A percentile compares a stretch with the other conserved stretches of the same genome.
Evolutionary conservation across 169 alveolate species (phyloP).

Genomic region (Plasmodium knowlesi): DNA sequence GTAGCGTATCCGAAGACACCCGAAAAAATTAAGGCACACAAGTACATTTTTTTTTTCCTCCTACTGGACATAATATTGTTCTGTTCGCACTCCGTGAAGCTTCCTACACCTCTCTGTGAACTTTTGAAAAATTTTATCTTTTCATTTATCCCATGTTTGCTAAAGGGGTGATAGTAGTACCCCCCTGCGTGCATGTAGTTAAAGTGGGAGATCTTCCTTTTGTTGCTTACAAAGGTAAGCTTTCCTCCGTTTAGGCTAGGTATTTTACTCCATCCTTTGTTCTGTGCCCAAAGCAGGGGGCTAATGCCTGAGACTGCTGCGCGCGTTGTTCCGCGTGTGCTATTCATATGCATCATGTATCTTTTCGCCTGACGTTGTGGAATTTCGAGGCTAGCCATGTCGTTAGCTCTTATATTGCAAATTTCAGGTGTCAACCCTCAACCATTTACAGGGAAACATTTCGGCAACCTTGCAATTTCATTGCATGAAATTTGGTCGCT

Average conservation of each 20-base stretch:
- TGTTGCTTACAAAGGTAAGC: slow-evolving; percentile 10
- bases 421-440: not conserved
- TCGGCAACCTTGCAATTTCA: not conserved
- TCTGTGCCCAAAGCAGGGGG: not conserved
- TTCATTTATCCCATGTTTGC: slow-evolving; percentile 13
- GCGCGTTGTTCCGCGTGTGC: not conserved
- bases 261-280: slow-evolving; percentile 48
- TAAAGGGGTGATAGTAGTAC: not conserved
- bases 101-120: slow-evolving; percentile 17
- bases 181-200: slow-evolving; percentile 8
- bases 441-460: not conserved
- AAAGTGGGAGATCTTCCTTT: slow-evolving; percentile 19
- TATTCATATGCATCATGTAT: not conserved
- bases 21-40: slow-evolving; percentile 13
- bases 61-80: slow-evolving; percentile 15
- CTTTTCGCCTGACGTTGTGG: not conserved
- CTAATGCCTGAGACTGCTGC: not conserved
- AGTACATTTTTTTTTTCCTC: slow-evolving; percentile 24
- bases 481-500: not conserved
- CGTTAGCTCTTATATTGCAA: not conserved
- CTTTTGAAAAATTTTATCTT: not conserved
- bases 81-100: not conserved
- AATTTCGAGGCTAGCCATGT: not conserved
- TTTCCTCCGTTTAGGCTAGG: slow-evolving; percentile 6
- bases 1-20: slow-evolving; percentile 32